A percentile compares a stretch with the other conserved stretches of the same genome.
phyloP scores from a whole-genome alignment of 805 yeast genomes.

The Starmerella sirachaensis region DNA sequence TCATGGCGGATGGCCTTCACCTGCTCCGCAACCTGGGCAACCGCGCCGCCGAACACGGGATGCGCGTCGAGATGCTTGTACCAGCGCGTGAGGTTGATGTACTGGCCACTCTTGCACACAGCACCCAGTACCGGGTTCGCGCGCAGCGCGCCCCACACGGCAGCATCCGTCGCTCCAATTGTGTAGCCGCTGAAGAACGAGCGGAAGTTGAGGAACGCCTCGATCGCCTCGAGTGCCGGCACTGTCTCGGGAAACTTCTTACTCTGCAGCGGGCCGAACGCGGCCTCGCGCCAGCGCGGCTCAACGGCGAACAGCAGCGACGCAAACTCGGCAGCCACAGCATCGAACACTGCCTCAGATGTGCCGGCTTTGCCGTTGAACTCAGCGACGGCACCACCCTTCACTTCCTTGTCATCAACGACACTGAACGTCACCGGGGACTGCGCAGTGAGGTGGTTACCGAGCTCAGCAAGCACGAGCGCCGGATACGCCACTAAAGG shows the following conservation, averaged over 20 bases:
- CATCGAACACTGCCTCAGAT: constrained; percentile 33
- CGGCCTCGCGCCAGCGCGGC: constrained; percentile 46
- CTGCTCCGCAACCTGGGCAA: constrained; percentile 54
- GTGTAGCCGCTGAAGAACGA: constrained; percentile 60
- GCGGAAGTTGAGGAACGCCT: constrained; percentile 72
- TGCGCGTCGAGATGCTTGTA: constrained; percentile 63
- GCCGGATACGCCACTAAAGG: constrained; percentile 69
- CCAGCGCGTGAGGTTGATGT: constrained; percentile 87
- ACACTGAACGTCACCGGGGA: constrained; percentile 47
- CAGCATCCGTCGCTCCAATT: constrained; percentile 68
- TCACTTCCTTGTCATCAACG: constrained; percentile 60
- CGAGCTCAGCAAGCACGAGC: constrained; percentile 64
- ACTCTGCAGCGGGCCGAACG: constrained; percentile 54
- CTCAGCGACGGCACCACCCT: constrained; percentile 30
- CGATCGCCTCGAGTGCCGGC: constrained; percentile 64
- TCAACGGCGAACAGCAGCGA: constrained; percentile 35
- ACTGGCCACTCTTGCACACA: constrained; percentile 70
- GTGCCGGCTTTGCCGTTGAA: constrained; percentile 32
- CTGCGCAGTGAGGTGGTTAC: constrained; percentile 38
- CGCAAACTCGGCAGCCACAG: constrained; percentile 30
- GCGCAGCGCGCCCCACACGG: constrained; percentile 87
- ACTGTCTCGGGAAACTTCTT: constrained; percentile 84
- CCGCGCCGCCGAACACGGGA: constrained; percentile 50
- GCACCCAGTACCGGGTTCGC: constrained; percentile 91
- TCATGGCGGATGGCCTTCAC: constrained; percentile 62